Base-by-base conservation (phyloP, 441 rosid genomes). In the Melastoma candidum region DNA sequence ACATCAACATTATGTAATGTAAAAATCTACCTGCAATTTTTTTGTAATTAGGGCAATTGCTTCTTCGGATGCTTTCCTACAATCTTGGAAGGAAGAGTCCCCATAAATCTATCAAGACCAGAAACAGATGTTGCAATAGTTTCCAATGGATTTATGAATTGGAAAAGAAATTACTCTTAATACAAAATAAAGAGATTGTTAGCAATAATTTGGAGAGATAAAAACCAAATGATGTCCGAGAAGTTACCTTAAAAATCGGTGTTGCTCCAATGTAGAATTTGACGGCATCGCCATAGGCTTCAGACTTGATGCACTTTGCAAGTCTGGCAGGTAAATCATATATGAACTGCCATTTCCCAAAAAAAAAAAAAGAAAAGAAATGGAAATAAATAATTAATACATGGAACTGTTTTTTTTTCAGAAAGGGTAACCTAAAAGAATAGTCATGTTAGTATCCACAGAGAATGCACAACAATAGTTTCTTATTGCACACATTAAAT, bases 311-410 rank as follows among this genome's bases (percentile, higher is more conserved):
- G 70, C 95, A 93, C 58, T 83, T 93, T 68, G 79, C 85, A 67
- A 93, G 99, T 74, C 93, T 82, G 64, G 93, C 85, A 11, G 99
- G 99, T 66, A 93, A 84, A 78, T 93, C 99, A 70, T 86, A 93
- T 63, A 89, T 89, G 84, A 93, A 84, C 99, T 93, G 96, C 81
- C 66, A 93, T 77, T 81, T 72, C 22, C 22, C 22, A n/a, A n/a
- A n/a, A 17, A 17, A 75, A 56, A 71, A 55, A 67, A n/a, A 80
- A 76, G 66, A 17, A 17, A 17, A 17, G 22, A 17, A 17, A 17
- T 17, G 22, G 63, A 71, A 63, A 57, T 73, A 51, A 68, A 51
- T 77, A 68, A 68, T 55, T 70, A 58, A 51, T 58, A 32, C 39
- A 72, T 63, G 59, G 22, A 17, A 17, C 22, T 17, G 22, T 17